Base-by-base conservation (phyloP, 1,139 yeast species). In the Taphrina sp. region DNA sequence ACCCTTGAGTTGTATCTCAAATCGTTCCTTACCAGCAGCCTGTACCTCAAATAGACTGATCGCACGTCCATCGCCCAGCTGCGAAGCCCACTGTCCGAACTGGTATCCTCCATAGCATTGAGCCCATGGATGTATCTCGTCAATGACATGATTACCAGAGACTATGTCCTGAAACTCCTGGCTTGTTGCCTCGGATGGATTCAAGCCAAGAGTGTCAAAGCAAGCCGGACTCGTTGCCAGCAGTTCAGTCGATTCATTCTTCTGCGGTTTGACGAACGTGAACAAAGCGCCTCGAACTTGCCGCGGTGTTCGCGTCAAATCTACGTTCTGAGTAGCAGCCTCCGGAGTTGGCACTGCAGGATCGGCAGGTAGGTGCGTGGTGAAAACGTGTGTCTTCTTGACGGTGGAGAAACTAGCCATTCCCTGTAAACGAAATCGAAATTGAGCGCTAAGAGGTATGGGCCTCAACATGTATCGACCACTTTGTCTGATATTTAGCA, bases 51-150 rank as follows among this genome's bases (percentile, higher is more conserved):
- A 89, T 47, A 92, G 71, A 65, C 85, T 87, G 5, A 82, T 77
- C 1, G 89, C 96, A 60, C 98, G 74, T 0, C 98, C 98, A 67
- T 92, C 98, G 3, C 98, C 98, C 61, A 92, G 72, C 69, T 92
- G 98, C 1, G 97, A 97, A 0, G 97, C 96, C 80, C 92, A 92
- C 63, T 79, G 81, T 2, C 98, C 97, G 73, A 92, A 92, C 67
- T 92, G 98, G 76, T 85, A 88, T 1, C 98, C 98, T 1, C 97
- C 95, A 68, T 92, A 92, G 0, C 94, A 87, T 68, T 85, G 90
- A 5, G 96, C 80, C 70, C 85, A 90, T 0, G 97, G 97, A 64
- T 80, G 80, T 0, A 85, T 57, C 5, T 73, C 70, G 10, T 70
- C 69, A 31, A 69, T 64, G 28, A 78, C 69, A 33, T 70, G 66